Conservation (phyloP, 225 moss, liverwort and hornwort species). For the Antitrichia curtipendula region DNA sequence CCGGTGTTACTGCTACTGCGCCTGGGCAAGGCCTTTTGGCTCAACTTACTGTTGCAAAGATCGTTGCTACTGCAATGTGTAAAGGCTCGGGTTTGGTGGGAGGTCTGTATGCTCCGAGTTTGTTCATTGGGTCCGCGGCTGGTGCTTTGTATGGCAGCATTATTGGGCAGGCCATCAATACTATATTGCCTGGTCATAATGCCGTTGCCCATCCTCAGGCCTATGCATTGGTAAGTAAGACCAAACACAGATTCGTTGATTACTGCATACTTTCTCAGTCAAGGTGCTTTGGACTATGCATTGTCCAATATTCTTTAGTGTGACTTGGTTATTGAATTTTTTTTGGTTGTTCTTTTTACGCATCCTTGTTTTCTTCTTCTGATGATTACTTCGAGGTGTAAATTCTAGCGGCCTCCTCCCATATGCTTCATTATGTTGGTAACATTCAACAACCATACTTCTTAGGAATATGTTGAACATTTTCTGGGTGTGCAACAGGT, state of each 20-base stretch:
- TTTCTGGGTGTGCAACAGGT: slow-evolving; percentile 47
- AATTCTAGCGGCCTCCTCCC: background rate
- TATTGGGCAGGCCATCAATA: slow-evolving; percentile 78
- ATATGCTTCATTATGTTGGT: background rate
- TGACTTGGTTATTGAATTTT: background rate
- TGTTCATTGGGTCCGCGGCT: slow-evolving; percentile 95
- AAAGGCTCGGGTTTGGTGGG: slow-evolving; percentile 97
- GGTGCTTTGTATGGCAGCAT: slow-evolving; percentile 97
- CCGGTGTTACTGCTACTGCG: slow-evolving; percentile 89
- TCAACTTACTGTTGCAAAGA: slow-evolving; percentile 85
- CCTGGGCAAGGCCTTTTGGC: slow-evolving; percentile 85
- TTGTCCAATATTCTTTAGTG: background rate
- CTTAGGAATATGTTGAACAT: background rate
- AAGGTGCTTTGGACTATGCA: background rate
- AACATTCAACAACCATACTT: background rate
- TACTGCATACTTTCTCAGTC: background rate
- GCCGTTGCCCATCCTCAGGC: slow-evolving; percentile 99
- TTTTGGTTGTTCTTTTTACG: background rate
- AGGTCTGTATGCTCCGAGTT: slow-evolving; percentile 96
- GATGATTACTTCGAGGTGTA: background rate
- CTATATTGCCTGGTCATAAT: slow-evolving; percentile 80
- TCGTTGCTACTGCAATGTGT: slow-evolving; percentile 91
- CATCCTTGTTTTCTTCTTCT: background rate
- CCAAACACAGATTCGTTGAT: background rate
- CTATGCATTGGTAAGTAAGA: slow-evolving; percentile 70